Evolutionary conservation across 2,329 filamentous ascomycete genomes (phyloP).

Genomic region (Celoporthe dispersa): DNA sequence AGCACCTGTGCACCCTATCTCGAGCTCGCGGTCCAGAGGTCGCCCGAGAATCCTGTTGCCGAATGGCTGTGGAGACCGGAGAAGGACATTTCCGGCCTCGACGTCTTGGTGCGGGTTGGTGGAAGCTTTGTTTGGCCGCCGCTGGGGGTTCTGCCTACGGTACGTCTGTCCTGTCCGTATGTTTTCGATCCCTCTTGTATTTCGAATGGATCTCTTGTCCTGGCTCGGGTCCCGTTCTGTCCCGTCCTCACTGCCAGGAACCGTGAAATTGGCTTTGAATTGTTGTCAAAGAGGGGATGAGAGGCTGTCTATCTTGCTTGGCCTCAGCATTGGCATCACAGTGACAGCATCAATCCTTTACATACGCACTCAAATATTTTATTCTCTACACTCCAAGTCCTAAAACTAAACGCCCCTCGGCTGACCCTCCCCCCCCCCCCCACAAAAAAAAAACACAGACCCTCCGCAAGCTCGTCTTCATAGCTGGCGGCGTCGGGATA

Average conservation of each 20-base stretch:
- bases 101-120: constrained; percentile 72
- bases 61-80: constrained; percentile 73
- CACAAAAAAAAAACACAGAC: not conserved
- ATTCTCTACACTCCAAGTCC: not conserved
- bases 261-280: no score
- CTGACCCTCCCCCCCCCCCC: not conserved
- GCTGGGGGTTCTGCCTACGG: constrained; percentile 44
- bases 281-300: no score
- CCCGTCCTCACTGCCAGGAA: no score
- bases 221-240: no score
- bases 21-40: constrained; percentile 78
- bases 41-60: constrained; percentile 72
- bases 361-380: not conserved
- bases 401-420: no score
- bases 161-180: constrained; percentile 3
- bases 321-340: not conserved
- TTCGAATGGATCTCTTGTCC: no score
- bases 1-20: constrained; percentile 52
- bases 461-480: constrained; percentile 64
- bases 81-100: constrained; percentile 59
- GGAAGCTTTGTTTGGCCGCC: constrained; percentile 84
- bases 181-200: no score
- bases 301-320: no score
- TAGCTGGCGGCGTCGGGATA: constrained; percentile 82
- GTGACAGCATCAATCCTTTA: not conserved